A percentile compares a stretch with the other conserved stretches of the same genome.
phyloP scores from a whole-genome alignment of 257 asterid species.

The Ehretia macrophylla region DNA sequence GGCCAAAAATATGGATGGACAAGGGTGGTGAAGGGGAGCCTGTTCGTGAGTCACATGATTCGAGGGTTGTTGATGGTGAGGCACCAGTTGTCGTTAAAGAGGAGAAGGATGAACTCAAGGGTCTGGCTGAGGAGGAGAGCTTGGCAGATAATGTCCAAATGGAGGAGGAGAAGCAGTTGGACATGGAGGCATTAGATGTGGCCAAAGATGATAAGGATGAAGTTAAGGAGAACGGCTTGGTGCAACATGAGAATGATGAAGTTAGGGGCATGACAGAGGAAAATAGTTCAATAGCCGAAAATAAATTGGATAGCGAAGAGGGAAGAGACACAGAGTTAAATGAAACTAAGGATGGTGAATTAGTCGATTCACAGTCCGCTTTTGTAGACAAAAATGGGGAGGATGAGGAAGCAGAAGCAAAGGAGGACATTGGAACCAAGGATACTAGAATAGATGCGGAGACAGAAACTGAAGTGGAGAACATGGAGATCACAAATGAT shows the following conservation, averaged over 20 bases:
- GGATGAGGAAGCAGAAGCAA: not conserved
- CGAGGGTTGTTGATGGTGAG: constrained; percentile 14
- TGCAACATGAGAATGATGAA: not conserved
- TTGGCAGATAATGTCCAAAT: constrained; percentile 14
- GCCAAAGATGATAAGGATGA: constrained; percentile 13
- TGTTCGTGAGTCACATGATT: constrained; percentile 18
- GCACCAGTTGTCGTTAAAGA: constrained; percentile 1
- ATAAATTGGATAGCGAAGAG: not conserved
- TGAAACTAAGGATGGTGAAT: no score
- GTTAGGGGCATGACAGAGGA: not conserved
- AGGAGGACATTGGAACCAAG: constrained; percentile 1
- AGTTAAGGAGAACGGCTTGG: not conserved
- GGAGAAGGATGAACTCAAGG: constrained; percentile 28
- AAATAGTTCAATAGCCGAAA: not conserved
- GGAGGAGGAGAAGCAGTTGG: constrained; percentile 20
- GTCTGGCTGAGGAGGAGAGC: constrained; percentile 19
- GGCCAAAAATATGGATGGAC: constrained; percentile 13
- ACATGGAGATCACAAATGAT: not conserved
- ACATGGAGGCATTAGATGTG: constrained; percentile 17
- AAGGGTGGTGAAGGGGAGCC: constrained; percentile 27
- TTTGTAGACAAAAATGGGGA: not conserved
- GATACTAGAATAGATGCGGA: not conserved
- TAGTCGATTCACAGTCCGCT: no score
- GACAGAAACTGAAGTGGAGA: not conserved
- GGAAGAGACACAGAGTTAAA: not conserved